Conservation (phyloP, 2,329 filamentous ascomycete genomes). For the Dactylellina sp. region DNA sequence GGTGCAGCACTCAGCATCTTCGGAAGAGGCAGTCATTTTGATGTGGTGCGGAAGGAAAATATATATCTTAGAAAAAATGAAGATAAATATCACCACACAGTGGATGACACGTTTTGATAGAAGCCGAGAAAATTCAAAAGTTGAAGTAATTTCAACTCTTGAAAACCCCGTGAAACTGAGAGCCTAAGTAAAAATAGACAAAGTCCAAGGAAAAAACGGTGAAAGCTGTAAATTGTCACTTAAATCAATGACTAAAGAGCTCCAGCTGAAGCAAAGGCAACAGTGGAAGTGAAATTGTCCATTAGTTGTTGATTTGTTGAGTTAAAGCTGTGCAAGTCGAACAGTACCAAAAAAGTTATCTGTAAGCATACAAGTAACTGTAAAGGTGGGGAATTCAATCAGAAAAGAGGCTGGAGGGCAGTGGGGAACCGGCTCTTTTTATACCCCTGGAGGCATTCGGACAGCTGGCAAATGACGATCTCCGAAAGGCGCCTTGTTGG, state of each 20-base stretch:
- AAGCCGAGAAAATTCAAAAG: neutral
- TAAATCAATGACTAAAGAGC: slow-evolving; percentile 28
- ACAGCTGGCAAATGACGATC: too few relatives aligned
- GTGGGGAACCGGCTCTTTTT: neutral
- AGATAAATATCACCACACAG: slow-evolving; percentile 47
- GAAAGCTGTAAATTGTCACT: slow-evolving; percentile 14
- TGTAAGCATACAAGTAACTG: neutral
- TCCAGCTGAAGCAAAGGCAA: slow-evolving; percentile 24
- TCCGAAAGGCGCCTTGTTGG: too few relatives aligned
- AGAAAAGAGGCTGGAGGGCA: neutral
- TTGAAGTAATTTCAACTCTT: too few relatives aligned
- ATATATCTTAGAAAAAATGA: slow-evolving; percentile 35
- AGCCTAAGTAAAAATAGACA: neutral
- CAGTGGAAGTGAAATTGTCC: slow-evolving; percentile 20
- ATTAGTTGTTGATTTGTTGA: slow-evolving; percentile 39
- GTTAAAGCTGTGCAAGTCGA: neutral
- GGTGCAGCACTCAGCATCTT: slow-evolving; percentile 46
- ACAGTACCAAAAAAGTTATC: neutral
- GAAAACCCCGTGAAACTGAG: slow-evolving; percentile 9
- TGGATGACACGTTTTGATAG: slow-evolving; percentile 2
- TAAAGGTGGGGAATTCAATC: neutral
- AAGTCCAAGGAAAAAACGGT: slow-evolving; percentile 12
- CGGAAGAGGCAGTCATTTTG: slow-evolving; percentile 26
- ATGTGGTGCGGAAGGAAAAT: slow-evolving; percentile 28
- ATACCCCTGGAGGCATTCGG: neutral